Base-by-base conservation (phyloP, 768 basidiomycete species). In the Podaxis sp. region DNA sequence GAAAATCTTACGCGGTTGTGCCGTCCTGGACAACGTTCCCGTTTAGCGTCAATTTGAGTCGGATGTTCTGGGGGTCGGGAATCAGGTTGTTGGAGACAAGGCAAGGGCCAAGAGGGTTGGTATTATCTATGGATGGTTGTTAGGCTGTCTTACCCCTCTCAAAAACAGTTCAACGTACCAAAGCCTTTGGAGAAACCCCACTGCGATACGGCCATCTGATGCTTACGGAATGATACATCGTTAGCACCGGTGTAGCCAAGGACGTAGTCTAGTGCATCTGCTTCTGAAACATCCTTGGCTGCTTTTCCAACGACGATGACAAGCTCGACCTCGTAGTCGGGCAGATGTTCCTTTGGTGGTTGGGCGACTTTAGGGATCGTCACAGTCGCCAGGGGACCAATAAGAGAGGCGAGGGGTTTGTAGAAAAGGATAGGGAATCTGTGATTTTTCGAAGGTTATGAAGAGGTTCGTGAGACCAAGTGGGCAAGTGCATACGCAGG, bases 141-240 rank as follows among this genome's bases (percentile, higher is more conserved):
- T 24, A 57, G 41, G 17, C 6, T 2, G 13, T 48, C 57, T 20
- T 13, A 15, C 2, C 12, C 22, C 49, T 22, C 12, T 17, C 24
- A 10, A 22, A 10, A n/a, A 11, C 13, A 41, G 2, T 30, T 37
- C n/a, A 46, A 67, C 82, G 26, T 62, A 89, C 92, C 93, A 67
- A 93, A 96, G 46, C 88, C 82, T 74, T 96, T 96, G 28, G 91
- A 93, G 74, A 93, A 95, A 33, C 84, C 79, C 93, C 94, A 96
- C 67, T 96, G 94, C 0, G 89, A 88, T 10, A 88, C 87, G 3
- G 85, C 84, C 75, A 90, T 77, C 71, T 95, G 94, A 68, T 89
- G 87, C 66, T 88, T 86, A 46, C 94, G 84, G 83, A 94, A 93
- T 4, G 92, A 93, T 2, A 91, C 92, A 69, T 93, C 91, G 69